These are phyloP conservation scores for Apiotrichum domesticum DNA, from an alignment of 1,284 basidiomycete species.

Conservation along the genomic window DNA sequence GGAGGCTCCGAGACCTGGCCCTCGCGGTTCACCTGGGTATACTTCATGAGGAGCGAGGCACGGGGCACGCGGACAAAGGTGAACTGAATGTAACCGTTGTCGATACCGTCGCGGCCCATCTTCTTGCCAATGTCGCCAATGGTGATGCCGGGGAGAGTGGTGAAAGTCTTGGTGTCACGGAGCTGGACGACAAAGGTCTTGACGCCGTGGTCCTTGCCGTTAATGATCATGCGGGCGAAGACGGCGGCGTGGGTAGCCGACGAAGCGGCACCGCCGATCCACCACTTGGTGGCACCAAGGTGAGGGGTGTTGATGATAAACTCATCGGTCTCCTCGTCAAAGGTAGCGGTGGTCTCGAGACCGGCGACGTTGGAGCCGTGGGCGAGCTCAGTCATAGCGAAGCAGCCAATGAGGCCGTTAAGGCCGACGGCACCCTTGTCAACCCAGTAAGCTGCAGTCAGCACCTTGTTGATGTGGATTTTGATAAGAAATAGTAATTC, in stretches of 20 bases:
- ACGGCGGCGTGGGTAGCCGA: constrained; percentile 56
- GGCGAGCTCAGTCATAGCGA: constrained; percentile 52
- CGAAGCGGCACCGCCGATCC: constrained; percentile 56
- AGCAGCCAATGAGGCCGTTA: constrained; percentile 55
- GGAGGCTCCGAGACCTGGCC: constrained; percentile 48
- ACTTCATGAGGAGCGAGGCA: constrained; percentile 57
- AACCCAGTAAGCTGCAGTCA: constrained; percentile 51
- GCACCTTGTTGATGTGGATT: not conserved
- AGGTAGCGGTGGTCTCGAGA: constrained; percentile 55
- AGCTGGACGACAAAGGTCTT: constrained; percentile 57
- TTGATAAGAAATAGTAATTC: not conserved
- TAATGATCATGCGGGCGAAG: constrained; percentile 54
- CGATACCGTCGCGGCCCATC: constrained; percentile 63
- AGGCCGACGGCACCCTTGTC: constrained; percentile 53
- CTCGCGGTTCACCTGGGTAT: constrained; percentile 53
- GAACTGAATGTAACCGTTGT: constrained; percentile 75
- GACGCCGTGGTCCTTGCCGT: constrained; percentile 53
- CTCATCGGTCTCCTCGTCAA: constrained; percentile 53
- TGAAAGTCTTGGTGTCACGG: constrained; percentile 52
- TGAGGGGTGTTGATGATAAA: constrained; percentile 55
- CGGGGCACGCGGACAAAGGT: constrained; percentile 64
- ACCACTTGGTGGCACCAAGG: constrained; percentile 54
- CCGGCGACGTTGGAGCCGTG: constrained; percentile 56
- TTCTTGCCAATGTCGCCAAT: constrained; percentile 58
- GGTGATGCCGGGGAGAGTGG: constrained; percentile 51